Conservation (phyloP, 1,284 basidiomycete genomes). For the Stereum hirsutum region DNA sequence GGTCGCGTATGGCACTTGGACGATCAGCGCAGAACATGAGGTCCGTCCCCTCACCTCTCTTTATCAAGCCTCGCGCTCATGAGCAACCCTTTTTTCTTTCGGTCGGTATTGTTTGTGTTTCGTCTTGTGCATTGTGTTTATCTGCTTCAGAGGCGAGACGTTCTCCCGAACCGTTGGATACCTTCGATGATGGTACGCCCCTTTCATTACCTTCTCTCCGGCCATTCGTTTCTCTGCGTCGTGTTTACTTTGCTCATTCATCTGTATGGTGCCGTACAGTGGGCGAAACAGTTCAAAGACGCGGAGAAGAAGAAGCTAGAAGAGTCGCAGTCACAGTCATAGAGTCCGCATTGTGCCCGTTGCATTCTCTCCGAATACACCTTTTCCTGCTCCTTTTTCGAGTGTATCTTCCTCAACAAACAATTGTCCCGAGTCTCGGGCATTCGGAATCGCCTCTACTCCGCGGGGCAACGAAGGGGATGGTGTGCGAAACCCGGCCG, state of each 20-base stretch:
- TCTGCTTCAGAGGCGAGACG: conserved; percentile 15
- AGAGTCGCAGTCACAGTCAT: conserved; percentile 5
- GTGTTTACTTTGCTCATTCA: not conserved
- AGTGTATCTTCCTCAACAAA: too few species aligned
- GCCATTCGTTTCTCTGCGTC: not conserved
- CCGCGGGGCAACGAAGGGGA: too few species aligned
- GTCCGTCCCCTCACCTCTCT: conserved; percentile 24
- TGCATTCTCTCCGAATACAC: too few species aligned
- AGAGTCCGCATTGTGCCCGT: too few species aligned
- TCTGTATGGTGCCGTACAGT: conserved; percentile 4
- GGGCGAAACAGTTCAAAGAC: conserved; percentile 11
- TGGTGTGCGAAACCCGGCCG: too few species aligned
- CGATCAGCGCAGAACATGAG: conserved; percentile 55
- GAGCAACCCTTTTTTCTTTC: not conserved
- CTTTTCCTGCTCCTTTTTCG: too few species aligned
- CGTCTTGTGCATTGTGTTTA: not conserved
- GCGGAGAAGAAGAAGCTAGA: conserved; percentile 6
- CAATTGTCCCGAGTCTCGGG: too few species aligned
- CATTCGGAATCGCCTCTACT: too few species aligned
- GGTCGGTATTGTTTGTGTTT: not conserved
- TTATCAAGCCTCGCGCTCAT: not conserved
- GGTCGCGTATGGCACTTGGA: conserved; percentile 50
- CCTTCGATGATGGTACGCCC: conserved; percentile 12
- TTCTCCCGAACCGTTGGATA: conserved; percentile 10
- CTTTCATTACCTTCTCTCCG: not conserved